Evolutionary conservation across 352 stramenopile genomes (phyloP), one percentile per base, ranked within the genome.

Genomic region (Globisporangium canariense): DNA sequence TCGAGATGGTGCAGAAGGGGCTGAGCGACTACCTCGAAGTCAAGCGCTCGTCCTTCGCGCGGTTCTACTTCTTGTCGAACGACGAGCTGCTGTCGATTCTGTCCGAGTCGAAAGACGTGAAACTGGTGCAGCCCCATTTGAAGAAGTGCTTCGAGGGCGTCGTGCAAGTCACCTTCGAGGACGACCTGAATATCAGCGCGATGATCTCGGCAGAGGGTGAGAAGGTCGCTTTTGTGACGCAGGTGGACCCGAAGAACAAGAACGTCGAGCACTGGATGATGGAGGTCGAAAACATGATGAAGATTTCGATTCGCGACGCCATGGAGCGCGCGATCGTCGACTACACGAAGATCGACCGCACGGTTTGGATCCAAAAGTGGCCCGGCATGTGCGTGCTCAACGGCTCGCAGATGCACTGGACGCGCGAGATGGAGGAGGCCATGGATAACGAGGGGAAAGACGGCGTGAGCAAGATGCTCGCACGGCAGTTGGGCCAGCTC

Each of bases 101-200:
- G 28, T 97, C 89, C 4, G 93, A 98, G 57, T 95, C 83, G 18
- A 98, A 98, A 60, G 93, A 98, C 63, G 90, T 97, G 9, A 96
- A 94, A 54, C 70, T 96, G 20, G 91, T 98, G 18, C 91, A 97
- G 62, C 92, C 93, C 3, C 93, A 98, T 52, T 68, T 98, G 66
- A 98, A 98, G 66, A 98, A 98, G 64, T 98, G 91, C 62, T 98
- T 98, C 61, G 91, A 98, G 80, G 92, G 89, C 6, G 96, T 98
- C 38, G 90, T 98, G 4, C 82, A 93, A 20, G 91, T 98, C 14
- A 85, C 76, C 10, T 96, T 96, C 64, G 78, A 95, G 67, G 81
- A 91, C 9, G 86, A 98, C 49, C 65, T 97, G 43, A 89, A 75
- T n/a, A 98, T 98, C 65, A 96, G 80, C 46, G 75, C 88, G 2